Conservation (phyloP, 2,329 filamentous ascomycete genomes). For the Stemphylium beticola region DNA sequence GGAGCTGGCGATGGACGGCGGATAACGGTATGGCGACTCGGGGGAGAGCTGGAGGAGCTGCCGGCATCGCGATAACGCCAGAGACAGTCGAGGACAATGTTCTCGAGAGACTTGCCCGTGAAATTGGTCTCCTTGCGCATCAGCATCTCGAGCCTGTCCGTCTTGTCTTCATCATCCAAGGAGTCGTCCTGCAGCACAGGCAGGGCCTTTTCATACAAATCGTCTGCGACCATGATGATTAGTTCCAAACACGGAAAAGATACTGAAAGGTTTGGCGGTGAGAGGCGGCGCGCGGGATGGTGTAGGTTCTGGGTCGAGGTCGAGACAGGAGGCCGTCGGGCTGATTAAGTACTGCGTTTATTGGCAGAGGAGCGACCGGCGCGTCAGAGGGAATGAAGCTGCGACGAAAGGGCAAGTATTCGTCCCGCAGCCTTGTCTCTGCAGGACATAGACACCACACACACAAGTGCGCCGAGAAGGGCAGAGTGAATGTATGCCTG, state of each 20-base stretch:
- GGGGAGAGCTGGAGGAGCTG: constrained; percentile 72
- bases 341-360: constrained; percentile 30
- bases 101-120: constrained; percentile 79
- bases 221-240: constrained; percentile 82
- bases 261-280: constrained; percentile 6
- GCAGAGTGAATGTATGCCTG: constrained; percentile 26
- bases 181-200: constrained; percentile 82
- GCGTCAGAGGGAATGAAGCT: constrained; percentile 28
- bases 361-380: constrained; percentile 28
- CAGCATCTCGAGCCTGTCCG: constrained; percentile 86
- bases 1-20: constrained; percentile 90
- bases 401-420: constrained; percentile 22
- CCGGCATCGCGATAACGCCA: constrained; percentile 78
- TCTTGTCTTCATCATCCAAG: constrained; percentile 94
- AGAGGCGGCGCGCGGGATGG: constrained; percentile 8
- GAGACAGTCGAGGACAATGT: constrained; percentile 86
- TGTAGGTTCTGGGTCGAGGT: constrained; percentile 11
- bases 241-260: constrained; percentile 8
- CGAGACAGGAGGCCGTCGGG: constrained; percentile 22
- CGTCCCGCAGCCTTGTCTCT: constrained; percentile 26
- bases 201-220: constrained; percentile 89
- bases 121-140: constrained; percentile 79
- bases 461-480: constrained; percentile 19
- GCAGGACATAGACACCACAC: constrained; percentile 15
- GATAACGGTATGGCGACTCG: constrained; percentile 86